Conservation (phyloP, 306 rosid genomes). For the Vigna radiata region DNA sequence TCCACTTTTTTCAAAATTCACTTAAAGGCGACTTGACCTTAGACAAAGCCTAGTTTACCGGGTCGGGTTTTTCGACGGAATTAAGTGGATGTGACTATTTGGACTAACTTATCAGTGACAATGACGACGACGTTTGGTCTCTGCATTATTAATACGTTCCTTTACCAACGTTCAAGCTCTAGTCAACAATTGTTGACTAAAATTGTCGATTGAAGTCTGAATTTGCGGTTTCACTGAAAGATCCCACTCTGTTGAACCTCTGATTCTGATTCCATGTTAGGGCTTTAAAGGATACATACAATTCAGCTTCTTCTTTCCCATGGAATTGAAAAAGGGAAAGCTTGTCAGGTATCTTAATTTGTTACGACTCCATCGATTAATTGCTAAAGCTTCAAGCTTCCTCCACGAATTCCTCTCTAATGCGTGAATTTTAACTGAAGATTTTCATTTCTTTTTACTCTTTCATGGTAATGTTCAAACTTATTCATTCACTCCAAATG, state of each 20-base stretch:
- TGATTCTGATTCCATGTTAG: conserved; percentile 42
- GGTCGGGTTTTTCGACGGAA: not conserved
- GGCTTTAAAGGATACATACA: conserved; percentile 46
- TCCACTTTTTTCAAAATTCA: too few relatives aligned
- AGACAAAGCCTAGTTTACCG: not conserved
- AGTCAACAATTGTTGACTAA: conserved; percentile 41
- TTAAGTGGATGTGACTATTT: not conserved
- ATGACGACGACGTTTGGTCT: not conserved
- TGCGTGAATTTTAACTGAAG: not conserved
- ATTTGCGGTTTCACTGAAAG: conserved; percentile 25
- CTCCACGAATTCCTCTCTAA: not conserved
- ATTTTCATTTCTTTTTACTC: conserved; percentile 45
- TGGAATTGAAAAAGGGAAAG: conserved; percentile 77
- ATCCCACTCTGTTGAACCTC: conserved; percentile 1
- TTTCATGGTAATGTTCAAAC: not conserved
- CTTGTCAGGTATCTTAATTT: conserved; percentile 65
- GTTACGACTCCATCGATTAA: not conserved
- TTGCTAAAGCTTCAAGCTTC: conserved; percentile 23
- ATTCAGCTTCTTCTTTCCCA: conserved; percentile 42
- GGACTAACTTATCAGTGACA: not conserved
- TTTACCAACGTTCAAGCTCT: not conserved
- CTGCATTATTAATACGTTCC: not conserved
- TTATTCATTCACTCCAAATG: not conserved
- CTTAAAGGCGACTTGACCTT: not conserved
- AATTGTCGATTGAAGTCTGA: conserved; percentile 11